phyloP scores from a whole-genome alignment of 371 early-diverging fungal genomes.

The Thermomucor indicae-seudaticae region DNA sequence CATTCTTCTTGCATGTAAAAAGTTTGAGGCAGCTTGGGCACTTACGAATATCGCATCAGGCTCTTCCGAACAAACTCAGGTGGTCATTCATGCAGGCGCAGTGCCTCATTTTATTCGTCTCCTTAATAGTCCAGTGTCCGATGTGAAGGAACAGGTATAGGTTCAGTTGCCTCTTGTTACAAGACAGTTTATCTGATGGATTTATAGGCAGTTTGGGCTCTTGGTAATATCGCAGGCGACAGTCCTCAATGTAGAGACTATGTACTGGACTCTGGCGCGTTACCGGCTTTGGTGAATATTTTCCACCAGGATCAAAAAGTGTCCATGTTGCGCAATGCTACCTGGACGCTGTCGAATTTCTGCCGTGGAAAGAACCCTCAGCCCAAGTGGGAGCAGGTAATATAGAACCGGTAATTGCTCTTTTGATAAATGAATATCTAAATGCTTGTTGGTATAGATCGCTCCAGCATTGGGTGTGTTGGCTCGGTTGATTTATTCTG shows the following conservation, averaged over 20 bases:
- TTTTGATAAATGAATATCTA: neutral
- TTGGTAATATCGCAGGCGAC: slow-evolving; percentile 99
- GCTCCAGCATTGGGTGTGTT: slow-evolving; percentile 84
- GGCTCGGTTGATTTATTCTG: slow-evolving; percentile 83
- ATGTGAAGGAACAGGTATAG: slow-evolving; percentile 95
- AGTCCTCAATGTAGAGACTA: slow-evolving; percentile 92
- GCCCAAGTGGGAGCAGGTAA: slow-evolving; percentile 85
- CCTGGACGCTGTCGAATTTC: slow-evolving; percentile 99
- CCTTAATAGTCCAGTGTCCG: slow-evolving; percentile 78
- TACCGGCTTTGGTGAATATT: slow-evolving; percentile 79
- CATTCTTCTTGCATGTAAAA: no score
- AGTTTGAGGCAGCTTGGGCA: slow-evolving; percentile 99
- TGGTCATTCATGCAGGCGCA: slow-evolving; percentile 93
- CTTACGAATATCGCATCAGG: slow-evolving; percentile 99
- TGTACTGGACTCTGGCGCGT: slow-evolving; percentile 84
- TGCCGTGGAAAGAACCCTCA: slow-evolving; percentile 98
- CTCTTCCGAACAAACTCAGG: slow-evolving; percentile 91
- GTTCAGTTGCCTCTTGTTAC: neutral
- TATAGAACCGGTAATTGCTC: slow-evolving; percentile 1
- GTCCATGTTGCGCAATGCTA: slow-evolving; percentile 97
- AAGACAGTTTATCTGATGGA: neutral
- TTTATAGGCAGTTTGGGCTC: slow-evolving; percentile 96
- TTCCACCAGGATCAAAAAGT: slow-evolving; percentile 85
- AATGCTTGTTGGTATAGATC: slow-evolving; percentile 44
- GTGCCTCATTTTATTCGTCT: slow-evolving; percentile 94